A percentile compares a stretch with the other conserved stretches of the same genome.
Evolutionary conservation across 78 protist genomes (phyloP).

Genomic region (Emiliania huxleyi): DNA sequence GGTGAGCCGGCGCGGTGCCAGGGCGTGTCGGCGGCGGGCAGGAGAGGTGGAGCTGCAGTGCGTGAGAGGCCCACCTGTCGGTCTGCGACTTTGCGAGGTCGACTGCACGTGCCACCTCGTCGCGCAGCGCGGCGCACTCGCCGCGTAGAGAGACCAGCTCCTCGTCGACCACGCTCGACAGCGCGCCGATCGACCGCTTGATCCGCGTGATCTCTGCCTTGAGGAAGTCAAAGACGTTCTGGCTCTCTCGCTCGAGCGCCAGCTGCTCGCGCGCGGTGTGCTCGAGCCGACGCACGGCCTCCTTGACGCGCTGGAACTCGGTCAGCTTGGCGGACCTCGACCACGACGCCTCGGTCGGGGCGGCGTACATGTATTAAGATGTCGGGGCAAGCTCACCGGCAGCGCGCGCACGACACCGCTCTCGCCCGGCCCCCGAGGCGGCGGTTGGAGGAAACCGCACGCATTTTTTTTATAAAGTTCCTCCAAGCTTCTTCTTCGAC

Average conservation of each 20-base stretch:
- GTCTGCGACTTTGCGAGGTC: neutral
- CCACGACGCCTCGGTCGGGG: neutral
- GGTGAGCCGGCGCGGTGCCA: no score
- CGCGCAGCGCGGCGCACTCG: neutral
- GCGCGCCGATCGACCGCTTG: neutral
- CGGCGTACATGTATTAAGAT: neutral
- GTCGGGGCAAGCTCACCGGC: no score
- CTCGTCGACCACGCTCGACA: neutral
- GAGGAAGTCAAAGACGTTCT: neutral
- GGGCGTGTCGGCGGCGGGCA: no score
- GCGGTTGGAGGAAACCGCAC: no score
- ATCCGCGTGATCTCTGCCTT: neutral
- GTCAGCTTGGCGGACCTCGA: neutral
- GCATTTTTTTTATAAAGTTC: no score
- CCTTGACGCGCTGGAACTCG: neutral
- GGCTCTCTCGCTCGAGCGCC: neutral
- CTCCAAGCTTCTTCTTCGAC: no score
- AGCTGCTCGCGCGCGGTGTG: neutral
- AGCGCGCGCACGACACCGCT: no score
- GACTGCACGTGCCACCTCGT: neutral
- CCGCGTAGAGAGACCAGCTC: neutral
- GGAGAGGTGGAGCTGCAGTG: no score
- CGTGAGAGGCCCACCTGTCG: no score
- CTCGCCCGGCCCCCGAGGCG: no score
- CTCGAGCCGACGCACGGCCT: neutral